Conservation (phyloP, 2,329 filamentous ascomycete genomes). For the Amesomyces nigricolor region DNA sequence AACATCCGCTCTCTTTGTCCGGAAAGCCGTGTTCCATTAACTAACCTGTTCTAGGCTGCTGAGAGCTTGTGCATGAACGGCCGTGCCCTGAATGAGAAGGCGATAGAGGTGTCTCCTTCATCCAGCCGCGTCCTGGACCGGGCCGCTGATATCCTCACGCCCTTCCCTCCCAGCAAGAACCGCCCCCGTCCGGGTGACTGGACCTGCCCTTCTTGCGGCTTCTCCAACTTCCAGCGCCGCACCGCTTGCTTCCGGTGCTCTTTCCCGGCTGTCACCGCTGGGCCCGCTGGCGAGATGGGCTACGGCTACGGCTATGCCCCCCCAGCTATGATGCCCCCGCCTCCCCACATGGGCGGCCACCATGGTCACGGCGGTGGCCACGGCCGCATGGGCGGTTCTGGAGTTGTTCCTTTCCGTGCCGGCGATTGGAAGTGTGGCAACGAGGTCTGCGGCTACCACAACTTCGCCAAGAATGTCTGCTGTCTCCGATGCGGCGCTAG, state of each 20-base stretch:
- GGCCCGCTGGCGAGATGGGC: constrained; percentile 58
- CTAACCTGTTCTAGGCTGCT: constrained; percentile 61
- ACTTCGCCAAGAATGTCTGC: constrained; percentile 98
- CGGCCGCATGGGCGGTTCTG: constrained; percentile 72
- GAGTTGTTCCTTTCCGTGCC: constrained; percentile 91
- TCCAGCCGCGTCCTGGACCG: constrained; percentile 95
- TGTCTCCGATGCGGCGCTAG: constrained; percentile 94
- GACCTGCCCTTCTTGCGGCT: constrained; percentile 97
- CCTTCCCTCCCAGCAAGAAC: constrained; percentile 98
- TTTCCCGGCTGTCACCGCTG: constrained; percentile 87
- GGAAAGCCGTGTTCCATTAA: no score
- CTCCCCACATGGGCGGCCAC: constrained; percentile 60
- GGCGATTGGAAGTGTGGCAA: constrained; percentile 99
- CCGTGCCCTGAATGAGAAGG: constrained; percentile 95
- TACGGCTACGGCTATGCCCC: constrained; percentile 65
- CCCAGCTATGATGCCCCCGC: constrained; percentile 73
- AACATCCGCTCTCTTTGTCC: background rate
- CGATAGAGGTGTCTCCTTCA: constrained; percentile 95
- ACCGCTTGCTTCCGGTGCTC: constrained; percentile 99
- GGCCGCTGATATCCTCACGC: constrained; percentile 90
- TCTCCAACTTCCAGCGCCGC: constrained; percentile 98
- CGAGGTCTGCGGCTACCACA: constrained; percentile 96
- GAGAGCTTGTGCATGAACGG: constrained; percentile 99
- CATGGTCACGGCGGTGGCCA: constrained; percentile 43
- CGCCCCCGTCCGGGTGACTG: constrained; percentile 94